Evolutionary conservation across 371 early-diverging fungal genomes (phyloP), one percentile per base, ranked within the genome.

Genomic region (Lichtheimia hyalospora): DNA sequence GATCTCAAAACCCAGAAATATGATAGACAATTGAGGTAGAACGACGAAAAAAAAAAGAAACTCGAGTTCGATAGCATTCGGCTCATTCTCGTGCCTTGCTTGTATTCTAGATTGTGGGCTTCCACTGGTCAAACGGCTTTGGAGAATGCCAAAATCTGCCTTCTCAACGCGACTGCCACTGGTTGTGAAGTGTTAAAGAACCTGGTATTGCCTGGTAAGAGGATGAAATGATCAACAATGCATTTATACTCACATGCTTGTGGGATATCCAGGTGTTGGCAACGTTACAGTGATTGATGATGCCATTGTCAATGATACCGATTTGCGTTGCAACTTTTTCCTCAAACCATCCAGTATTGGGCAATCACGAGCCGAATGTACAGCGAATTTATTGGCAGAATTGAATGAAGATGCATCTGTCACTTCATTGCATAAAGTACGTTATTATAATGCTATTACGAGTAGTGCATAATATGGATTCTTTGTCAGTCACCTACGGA

Each of bases 141-240:
- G 34, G 96, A 95, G 66, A 70, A 72, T 39, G 84, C 96, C 13
- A 83, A 87, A 27, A 83, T 98, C 42, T 90, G 89, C 54, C 81
- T 96, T n/a, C 54, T 98, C 27, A 86, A 92, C 62, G 95, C 84
- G 44, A 83, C 89, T 3, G 87, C 93, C 3, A 87, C 89, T 13
- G 96, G 94, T 3, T 88, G 95, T 34, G 98, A 98, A 66, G 83
- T 88, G 20, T 77, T 98, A 39, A 98, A 98, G 73, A 96, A 98
- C 67, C 81, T 98, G 20, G 86, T 97, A 23, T 82, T 98, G 52
- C 96, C 98, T 68, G 97, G 98, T 91, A 85, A 61, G 13, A 13
- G 4, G 18, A 18, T 54, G 41, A 5, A 28, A 14, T 15, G 14
- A 5, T 18, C 44, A 28, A n/a, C 54, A 18, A 34, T 34, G 5